Evolutionary conservation across 345 rosid species (phyloP), one percentile per base, ranked within the genome.

Genomic region (Physaria fendleri): DNA sequence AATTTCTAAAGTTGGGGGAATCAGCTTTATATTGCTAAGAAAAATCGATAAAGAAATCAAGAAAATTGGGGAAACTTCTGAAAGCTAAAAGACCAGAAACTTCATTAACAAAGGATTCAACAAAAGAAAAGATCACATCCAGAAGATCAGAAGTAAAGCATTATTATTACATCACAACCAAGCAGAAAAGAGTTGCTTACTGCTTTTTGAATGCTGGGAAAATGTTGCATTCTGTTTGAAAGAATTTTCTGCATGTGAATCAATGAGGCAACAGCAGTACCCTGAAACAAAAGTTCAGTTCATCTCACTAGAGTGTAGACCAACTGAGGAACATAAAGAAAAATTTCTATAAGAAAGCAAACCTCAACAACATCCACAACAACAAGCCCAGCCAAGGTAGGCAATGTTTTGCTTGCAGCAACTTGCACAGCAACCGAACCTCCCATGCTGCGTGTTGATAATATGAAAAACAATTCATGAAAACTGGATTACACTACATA

Each of bases 291-390:
- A 53, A 54, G 38, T 45, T 55, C 69, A 25, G 32, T 18, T 62
- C 41, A 74, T 38, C 24, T 56, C 15, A 22, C 13, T 33, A 65
- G 62, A 42, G 30, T 56, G 78, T 20, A 45, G 39, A 50, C 15
- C 16, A 52, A 55, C 59, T 48, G 56, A 40, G 37, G 66, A 11
- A 43, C 7, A 20, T 8, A 30, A n/a, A n/a, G 27, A 46, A 17
- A 18, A 21, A 45, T 33, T 35, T 28, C 8, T 17, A n/a, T 15
- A 49, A 14, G 32, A 61, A 73, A 69, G n/a, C 75, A 57, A 66
- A 89, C 98, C 97, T 88, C 98, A 18, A 92, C 95, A 66, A 92
- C 98, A 73, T 92, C 98, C 58, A 92, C 90, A 52, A 93, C 86
- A 55, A 93, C 81, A 72, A 93, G 64, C 40, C 99, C 99, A 47